phyloP scores from a whole-genome alignment of 371 early-diverging fungal species.

The Mortierella sp. region DNA sequence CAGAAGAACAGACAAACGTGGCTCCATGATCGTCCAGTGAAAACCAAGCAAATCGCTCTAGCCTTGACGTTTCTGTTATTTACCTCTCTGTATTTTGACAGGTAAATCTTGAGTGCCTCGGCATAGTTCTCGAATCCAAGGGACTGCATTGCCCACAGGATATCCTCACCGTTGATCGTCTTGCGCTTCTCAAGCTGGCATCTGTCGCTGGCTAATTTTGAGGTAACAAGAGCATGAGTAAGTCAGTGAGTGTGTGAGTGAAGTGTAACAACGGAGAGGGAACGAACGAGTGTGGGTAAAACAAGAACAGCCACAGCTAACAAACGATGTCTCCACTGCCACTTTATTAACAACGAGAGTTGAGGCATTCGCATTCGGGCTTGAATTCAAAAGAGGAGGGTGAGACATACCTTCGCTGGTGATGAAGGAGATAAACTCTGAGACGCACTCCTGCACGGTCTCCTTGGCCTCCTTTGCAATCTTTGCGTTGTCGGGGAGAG shows the following conservation, averaged over 20 bases:
- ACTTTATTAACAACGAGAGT: neutral
- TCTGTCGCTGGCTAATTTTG: constrained; percentile 87
- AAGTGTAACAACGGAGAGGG: neutral
- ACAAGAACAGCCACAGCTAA: constrained; percentile 1
- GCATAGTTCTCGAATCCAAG: constrained; percentile 99
- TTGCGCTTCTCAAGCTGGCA: constrained; percentile 98
- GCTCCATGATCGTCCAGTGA: constrained; percentile 15
- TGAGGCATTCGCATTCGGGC: too few relatives aligned
- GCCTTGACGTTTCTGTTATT: neutral
- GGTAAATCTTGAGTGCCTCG: constrained; percentile 94
- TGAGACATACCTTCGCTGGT: constrained; percentile 88
- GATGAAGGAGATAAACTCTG: constrained; percentile 99
- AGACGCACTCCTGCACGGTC: constrained; percentile 98
- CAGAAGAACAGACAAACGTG: constrained; percentile 3
- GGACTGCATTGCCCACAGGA: constrained; percentile 99
- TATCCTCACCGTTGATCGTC: constrained; percentile 99
- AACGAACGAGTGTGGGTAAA: neutral
- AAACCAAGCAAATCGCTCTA: neutral
- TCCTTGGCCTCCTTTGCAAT: constrained; percentile 99
- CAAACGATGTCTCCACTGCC: neutral
- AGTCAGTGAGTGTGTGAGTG: neutral
- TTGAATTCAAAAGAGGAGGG: neutral
- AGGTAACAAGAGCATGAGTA: neutral
- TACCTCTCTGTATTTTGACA: constrained; percentile 93
- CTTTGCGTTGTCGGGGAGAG: constrained; percentile 98